These are phyloP conservation scores for Phoma sp. DNA, from an alignment of 2,329 filamentous ascomycete genomes.

Conservation along the genomic window DNA sequence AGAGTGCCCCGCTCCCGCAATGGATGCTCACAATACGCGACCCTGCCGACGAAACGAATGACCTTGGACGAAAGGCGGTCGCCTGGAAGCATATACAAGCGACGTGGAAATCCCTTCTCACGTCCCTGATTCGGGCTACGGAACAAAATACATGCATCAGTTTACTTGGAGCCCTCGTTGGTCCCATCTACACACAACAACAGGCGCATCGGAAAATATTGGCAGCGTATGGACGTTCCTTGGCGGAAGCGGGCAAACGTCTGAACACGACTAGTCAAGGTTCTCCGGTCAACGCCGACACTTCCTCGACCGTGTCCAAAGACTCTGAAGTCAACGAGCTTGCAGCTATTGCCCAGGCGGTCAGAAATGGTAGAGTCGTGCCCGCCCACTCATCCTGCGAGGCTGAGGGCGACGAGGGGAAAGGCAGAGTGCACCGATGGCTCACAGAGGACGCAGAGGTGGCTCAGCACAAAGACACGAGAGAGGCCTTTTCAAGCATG, in stretches of 20 bases:
- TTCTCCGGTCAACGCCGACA: too few relatives aligned
- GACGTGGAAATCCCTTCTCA: slow-evolving; percentile 45
- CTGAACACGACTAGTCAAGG: neutral
- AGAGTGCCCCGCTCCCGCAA: slow-evolving; percentile 22
- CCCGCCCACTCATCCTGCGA: too few relatives aligned
- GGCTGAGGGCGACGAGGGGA: neutral
- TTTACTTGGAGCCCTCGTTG: slow-evolving; percentile 30
- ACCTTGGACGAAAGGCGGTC: slow-evolving; percentile 59
- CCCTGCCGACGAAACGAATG: slow-evolving; percentile 63
- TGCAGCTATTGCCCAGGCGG: slow-evolving; percentile 16
- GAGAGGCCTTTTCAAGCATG: neutral
- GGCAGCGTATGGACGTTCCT: slow-evolving; percentile 17
- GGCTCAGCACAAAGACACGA: neutral
- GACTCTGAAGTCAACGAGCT: slow-evolving; percentile 1
- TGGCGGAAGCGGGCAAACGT: neutral
- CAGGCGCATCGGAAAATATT: slow-evolving; percentile 21
- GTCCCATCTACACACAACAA: slow-evolving; percentile 25
- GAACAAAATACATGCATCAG: slow-evolving; percentile 23
- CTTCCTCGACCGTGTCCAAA: too few relatives aligned
- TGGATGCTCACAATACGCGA: slow-evolving; percentile 63
- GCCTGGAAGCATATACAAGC: slow-evolving; percentile 58
- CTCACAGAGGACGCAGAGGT: neutral
- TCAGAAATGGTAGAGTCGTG: slow-evolving; percentile 15
- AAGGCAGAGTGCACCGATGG: neutral
- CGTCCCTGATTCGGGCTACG: slow-evolving; percentile 21